Conservation (phyloP, 495 filamentous ascomycete genomes). For the Lophiotrema nucula region DNA sequence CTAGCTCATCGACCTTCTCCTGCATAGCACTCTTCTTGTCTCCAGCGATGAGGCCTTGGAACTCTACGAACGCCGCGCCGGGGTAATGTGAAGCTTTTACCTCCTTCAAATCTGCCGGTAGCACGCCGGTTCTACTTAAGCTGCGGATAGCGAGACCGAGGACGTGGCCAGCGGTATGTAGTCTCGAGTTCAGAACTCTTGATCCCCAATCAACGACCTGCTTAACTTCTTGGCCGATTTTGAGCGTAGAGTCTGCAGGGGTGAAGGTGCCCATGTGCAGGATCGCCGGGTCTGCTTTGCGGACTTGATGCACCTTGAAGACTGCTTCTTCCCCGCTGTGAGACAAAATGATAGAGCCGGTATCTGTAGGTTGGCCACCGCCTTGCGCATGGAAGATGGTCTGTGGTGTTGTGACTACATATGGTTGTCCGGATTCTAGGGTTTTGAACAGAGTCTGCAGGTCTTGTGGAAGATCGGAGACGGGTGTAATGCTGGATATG, state of each 20-base stretch:
- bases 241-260: conserved; percentile 14
- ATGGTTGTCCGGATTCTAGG: conserved; percentile 46
- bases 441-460: conserved; percentile 53
- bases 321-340: conserved; percentile 9
- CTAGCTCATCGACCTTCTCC: conserved; percentile 50
- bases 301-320: conserved; percentile 54
- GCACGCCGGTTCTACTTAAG: conserved; percentile 30
- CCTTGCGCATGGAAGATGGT: conserved; percentile 71
- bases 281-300: conserved; percentile 48
- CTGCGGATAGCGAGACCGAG: conserved; percentile 58
- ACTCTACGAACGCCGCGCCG: conserved; percentile 58
- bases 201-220: conserved; percentile 56
- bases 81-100: conserved; percentile 64
- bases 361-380: conserved; percentile 64
- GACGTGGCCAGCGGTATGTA: conserved; percentile 66
- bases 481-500: conserved; percentile 47
- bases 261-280: conserved; percentile 59
- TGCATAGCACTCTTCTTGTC: conserved; percentile 60
- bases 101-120: conserved; percentile 54
- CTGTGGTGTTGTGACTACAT: conserved; percentile 51
- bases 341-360: conserved; percentile 48
- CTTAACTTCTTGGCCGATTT: conserved; percentile 42
- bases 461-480: conserved; percentile 48
- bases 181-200: conserved; percentile 56
- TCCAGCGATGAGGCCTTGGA: conserved; percentile 58